Evolutionary conservation across 352 stramenopile genomes (phyloP), one percentile per base, ranked within the genome.

Genomic region (Globisporangium alternatum): DNA sequence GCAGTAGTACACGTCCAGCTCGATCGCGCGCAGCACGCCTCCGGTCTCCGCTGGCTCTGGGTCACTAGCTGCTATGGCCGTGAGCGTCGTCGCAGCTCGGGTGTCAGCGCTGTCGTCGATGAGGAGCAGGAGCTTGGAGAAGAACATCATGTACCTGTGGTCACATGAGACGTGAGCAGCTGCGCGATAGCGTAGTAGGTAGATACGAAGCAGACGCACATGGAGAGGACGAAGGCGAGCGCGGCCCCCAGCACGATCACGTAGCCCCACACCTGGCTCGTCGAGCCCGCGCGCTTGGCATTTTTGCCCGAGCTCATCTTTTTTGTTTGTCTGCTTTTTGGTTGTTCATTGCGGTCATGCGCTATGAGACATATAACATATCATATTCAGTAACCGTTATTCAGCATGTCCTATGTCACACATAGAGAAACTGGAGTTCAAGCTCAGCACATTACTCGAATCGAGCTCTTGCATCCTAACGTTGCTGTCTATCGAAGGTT

Each of bases 1-100:
- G 62, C 83, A 90, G 69, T 92, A 93, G 74, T 91, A 91, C 43
- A 88, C 72, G 67, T 93, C 85, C 25, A 66, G 60, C 62, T 88
- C 80, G 19, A 93, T 62, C 30, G 75, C 67, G 10, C 69, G 22
- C 57, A 93, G 60, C 0, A 88, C 31, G 35, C 69, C 71, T 30
- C 22, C 22, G 5, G 48, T 62, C 13, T 53, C 28, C 56, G 12
- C 2, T 47, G 17, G 41, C 62, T 8, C 5, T 25, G 17, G 59
- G 60, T 22, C 31, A 37, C 13, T n/a, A 15, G 3, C 25, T 9
- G 25, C 30, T 15, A 21, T n/a, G 62, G n/a, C 6, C 58, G 52
- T 47, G 70, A 64, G 21, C 57, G 55, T 28, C 21, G 2, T 39
- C 33, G 8, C 2, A 35, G 21, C 28, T 13, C 15, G 25, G 25